These are phyloP conservation scores for Albifimbria verrucaria DNA, from an alignment of 2,329 filamentous ascomycete species.

Conservation along the genomic window DNA sequence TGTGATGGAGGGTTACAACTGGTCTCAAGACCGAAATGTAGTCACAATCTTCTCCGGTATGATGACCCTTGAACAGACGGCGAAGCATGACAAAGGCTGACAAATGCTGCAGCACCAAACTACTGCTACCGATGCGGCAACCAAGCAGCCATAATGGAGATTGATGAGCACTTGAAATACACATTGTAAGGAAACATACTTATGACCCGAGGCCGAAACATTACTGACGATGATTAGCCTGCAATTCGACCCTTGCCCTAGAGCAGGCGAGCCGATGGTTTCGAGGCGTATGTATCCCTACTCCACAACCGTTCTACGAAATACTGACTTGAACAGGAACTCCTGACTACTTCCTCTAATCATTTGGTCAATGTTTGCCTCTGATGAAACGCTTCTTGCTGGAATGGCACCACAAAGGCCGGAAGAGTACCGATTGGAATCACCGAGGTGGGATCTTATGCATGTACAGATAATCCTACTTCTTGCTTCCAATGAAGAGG, in stretches of 20 bases:
- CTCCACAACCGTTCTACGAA: not conserved
- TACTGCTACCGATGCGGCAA: conserved; percentile 99
- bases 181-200: conserved; percentile 77
- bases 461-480: not conserved
- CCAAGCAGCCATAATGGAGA: conserved; percentile 99
- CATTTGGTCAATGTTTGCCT: conserved; percentile 3
- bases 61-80: not conserved
- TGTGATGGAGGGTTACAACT: conserved; percentile 99
- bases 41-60: conserved; percentile 97
- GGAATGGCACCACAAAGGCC: conserved; percentile 4
- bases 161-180: conserved; percentile 98
- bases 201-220: not conserved
- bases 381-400: not conserved
- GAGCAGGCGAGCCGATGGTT: conserved; percentile 97
- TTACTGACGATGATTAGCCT: conserved; percentile 58
- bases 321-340: conserved; percentile 53
- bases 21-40: conserved; percentile 97
- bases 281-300: conserved; percentile 66
- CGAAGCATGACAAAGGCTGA: conserved; percentile 3
- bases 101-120: conserved; percentile 60
- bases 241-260: conserved; percentile 97
- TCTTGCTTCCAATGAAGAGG: not conserved
- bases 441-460: not conserved
- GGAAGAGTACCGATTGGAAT: conserved; percentile 7
- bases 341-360: conserved; percentile 97